Evolutionary conservation across 1,139 yeast genomes (phyloP).

Genomic region (Taiozyma sp.): DNA sequence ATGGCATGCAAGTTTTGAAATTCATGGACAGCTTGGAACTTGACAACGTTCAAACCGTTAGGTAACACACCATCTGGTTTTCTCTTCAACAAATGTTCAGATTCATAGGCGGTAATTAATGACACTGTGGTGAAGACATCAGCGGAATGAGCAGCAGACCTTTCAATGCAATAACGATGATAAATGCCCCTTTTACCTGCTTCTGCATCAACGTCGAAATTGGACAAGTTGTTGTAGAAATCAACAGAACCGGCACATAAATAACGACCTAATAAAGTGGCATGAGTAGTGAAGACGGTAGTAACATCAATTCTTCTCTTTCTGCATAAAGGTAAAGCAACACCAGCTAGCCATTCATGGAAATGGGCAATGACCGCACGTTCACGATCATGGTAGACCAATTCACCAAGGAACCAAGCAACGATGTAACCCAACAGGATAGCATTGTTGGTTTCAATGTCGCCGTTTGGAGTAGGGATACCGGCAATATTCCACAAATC

Average conservation of each 20-base stretch:
- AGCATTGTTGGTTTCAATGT: constrained; percentile 86
- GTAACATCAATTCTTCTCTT: constrained; percentile 91
- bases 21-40: constrained; percentile 96
- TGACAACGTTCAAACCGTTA: constrained; percentile 92
- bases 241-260: constrained; percentile 96
- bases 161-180: constrained; percentile 94
- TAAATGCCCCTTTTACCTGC: constrained; percentile 98
- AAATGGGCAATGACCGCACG: constrained; percentile 92
- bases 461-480: constrained; percentile 90
- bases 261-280: constrained; percentile 91
- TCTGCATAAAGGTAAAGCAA: constrained; percentile 88
- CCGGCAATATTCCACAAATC: constrained; percentile 92
- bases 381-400: constrained; percentile 74
- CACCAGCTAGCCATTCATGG: constrained; percentile 99
- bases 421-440: constrained; percentile 88
- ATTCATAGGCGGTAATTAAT: constrained; percentile 92
- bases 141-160: constrained; percentile 94
- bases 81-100: constrained; percentile 88
- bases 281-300: constrained; percentile 96
- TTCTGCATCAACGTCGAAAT: constrained; percentile 94
- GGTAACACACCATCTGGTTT: constrained; percentile 98
- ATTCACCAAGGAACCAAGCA: constrained; percentile 96
- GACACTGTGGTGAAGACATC: constrained; percentile 98
- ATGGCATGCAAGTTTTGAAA: constrained; percentile 94
- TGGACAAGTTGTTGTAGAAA: constrained; percentile 85